phyloP scores from a whole-genome alignment of 257 asterid species.

The Capsicum baccatum region DNA sequence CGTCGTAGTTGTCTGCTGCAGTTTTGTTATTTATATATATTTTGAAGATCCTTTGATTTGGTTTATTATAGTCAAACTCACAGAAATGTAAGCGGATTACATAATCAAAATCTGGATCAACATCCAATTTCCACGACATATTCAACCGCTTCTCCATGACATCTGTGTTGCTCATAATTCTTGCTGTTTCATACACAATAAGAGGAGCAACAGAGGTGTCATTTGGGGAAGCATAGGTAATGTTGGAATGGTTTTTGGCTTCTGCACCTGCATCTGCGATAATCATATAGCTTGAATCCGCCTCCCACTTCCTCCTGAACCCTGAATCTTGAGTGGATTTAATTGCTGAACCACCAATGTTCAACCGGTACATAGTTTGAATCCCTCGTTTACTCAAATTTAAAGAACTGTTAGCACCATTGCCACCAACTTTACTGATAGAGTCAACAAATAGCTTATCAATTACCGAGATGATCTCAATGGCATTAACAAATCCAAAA shows the following conservation, averaged over 20 bases:
- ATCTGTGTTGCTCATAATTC: constrained; percentile 60
- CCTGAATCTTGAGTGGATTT: constrained; percentile 56
- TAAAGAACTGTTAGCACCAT: constrained; percentile 53
- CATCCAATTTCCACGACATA: constrained; percentile 86
- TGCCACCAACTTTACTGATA: constrained; percentile 63
- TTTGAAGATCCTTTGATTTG: constrained; percentile 71
- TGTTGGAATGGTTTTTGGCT: constrained; percentile 56
- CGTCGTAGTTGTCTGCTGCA: constrained; percentile 76
- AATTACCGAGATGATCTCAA: constrained; percentile 63
- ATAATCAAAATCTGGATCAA: constrained; percentile 86
- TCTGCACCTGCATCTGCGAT: constrained; percentile 70
- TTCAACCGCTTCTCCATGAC: constrained; percentile 83
- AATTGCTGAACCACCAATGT: constrained; percentile 70
- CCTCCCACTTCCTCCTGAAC: constrained; percentile 77
- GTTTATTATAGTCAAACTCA: constrained; percentile 53
- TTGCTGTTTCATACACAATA: constrained; percentile 75
- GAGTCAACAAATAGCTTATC: constrained; percentile 57
- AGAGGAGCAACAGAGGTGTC: constrained; percentile 75
- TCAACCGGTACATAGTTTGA: constrained; percentile 84
- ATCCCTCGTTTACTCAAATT: constrained; percentile 60
- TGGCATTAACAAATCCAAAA: constrained; percentile 85
- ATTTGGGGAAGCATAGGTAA: constrained; percentile 74
- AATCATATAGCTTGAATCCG: constrained; percentile 76
- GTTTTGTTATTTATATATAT: constrained; percentile 78
- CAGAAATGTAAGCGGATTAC: constrained; percentile 85